A percentile compares a stretch with the other conserved stretches of the same genome.
Conservation (phyloP, 2,329 filamentous ascomycete species). For the Botrytis fragariae region DNA sequence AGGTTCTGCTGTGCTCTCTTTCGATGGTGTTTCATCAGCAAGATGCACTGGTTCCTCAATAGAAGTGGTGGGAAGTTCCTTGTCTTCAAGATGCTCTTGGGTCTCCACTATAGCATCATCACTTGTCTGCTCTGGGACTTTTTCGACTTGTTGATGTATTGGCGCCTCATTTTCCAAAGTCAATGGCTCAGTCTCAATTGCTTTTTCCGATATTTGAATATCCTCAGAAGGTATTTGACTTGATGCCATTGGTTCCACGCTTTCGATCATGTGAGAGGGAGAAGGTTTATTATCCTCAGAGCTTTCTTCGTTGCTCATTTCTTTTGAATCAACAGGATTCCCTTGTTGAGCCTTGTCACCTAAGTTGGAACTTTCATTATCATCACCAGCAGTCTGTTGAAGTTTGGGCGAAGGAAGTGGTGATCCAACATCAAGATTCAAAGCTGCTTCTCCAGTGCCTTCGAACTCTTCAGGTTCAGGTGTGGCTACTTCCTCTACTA, state of each 20-base stretch:
- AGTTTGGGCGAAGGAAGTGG: neutral
- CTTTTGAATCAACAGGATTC: neutral
- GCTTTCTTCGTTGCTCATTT: neutral
- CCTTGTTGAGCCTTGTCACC: neutral
- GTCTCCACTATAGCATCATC: neutral
- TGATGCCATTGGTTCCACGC: neutral
- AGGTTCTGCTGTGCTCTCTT: neutral
- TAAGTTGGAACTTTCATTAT: neutral
- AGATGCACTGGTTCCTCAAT: neutral
- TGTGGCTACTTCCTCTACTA: neutral
- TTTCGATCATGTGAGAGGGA: neutral
- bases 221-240: neutral
- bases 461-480: neutral
- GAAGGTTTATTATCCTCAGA: neutral
- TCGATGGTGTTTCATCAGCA: neutral
- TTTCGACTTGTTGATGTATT: neutral
- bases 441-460: slow-evolving; percentile 1
- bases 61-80: neutral
- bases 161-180: neutral
- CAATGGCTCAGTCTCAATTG: neutral
- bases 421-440: slow-evolving; percentile 9
- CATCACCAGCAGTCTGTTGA: neutral
- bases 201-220: neutral
- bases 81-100: neutral
- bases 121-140: neutral